Conservation (phyloP, 805 yeast genomes). For the Schwanniomyces sp. region DNA sequence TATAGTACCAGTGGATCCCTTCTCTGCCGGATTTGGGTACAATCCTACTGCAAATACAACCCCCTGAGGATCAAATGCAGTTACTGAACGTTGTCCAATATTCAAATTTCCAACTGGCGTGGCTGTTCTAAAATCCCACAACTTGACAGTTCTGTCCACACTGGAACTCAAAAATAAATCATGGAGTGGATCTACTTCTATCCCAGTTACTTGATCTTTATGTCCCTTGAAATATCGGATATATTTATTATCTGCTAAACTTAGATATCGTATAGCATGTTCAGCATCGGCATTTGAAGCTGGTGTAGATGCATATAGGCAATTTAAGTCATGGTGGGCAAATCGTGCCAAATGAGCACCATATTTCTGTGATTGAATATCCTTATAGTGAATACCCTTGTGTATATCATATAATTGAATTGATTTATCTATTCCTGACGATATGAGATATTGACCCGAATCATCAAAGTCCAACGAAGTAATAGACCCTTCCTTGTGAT, state of each 20-base stretch:
- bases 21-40: slow-evolving; percentile 16
- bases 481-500: slow-evolving; percentile 54
- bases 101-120: slow-evolving; percentile 60
- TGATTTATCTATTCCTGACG: slow-evolving; percentile 78
- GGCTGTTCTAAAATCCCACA: slow-evolving; percentile 82
- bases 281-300: slow-evolving; percentile 45
- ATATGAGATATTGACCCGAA: slow-evolving; percentile 71
- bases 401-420: slow-evolving; percentile 79
- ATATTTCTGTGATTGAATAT: slow-evolving; percentile 82
- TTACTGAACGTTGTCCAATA: slow-evolving; percentile 52
- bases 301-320: slow-evolving; percentile 80
- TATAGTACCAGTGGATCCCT: slow-evolving; percentile 22
- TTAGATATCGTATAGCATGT: slow-evolving; percentile 71
- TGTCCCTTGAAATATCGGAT: slow-evolving; percentile 89
- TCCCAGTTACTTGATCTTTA: slow-evolving; percentile 65
- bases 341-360: slow-evolving; percentile 88
- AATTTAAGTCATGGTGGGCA: slow-evolving; percentile 68
- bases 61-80: slow-evolving; percentile 85
- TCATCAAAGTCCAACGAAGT: slow-evolving; percentile 81
- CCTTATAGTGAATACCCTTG: slow-evolving; percentile 65
- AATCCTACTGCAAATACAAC: slow-evolving; percentile 68
- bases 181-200: slow-evolving; percentile 71
- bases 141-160: slow-evolving; percentile 72
- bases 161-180: slow-evolving; percentile 69
- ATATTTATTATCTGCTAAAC: slow-evolving; percentile 75